phyloP scores from a whole-genome alignment of 2,329 filamentous ascomycete species.

The Cercospora sp. region DNA sequence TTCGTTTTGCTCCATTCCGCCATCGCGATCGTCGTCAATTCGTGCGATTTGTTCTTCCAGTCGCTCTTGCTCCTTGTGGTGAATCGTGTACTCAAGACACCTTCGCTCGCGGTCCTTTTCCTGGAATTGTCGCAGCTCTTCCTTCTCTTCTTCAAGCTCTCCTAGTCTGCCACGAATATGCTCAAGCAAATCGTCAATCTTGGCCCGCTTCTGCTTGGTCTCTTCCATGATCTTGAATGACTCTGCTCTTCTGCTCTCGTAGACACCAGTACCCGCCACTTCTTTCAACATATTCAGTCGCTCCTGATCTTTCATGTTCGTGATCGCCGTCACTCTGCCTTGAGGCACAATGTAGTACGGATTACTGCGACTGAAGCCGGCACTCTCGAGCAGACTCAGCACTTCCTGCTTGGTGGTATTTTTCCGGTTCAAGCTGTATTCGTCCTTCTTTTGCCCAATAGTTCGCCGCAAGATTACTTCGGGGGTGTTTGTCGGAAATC shows the following conservation, averaged over 20 bases:
- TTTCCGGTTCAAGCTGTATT: conserved; percentile 96
- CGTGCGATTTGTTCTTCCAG: conserved; percentile 76
- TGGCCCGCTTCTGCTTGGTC: conserved; percentile 88
- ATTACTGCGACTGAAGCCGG: conserved; percentile 94
- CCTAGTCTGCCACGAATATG: conserved; percentile 87
- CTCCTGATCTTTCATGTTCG: conserved; percentile 97
- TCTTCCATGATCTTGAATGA: conserved; percentile 96
- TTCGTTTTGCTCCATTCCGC: conserved; percentile 65
- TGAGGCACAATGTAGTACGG: conserved; percentile 99
- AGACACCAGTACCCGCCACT: conserved; percentile 96
- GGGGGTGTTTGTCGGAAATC: conserved; percentile 88
- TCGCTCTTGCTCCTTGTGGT: conserved; percentile 82
- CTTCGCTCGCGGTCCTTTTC: conserved; percentile 90
- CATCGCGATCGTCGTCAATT: conserved; percentile 78
- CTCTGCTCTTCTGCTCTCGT: conserved; percentile 87
- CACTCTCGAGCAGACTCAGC: conserved; percentile 90
- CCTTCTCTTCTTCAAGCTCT: conserved; percentile 95
- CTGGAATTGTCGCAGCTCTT: conserved; percentile 89
- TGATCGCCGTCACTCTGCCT: conserved; percentile 90
- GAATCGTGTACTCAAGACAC: conserved; percentile 92
- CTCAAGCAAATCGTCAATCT: conserved; percentile 88
- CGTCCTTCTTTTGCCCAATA: conserved; percentile 96
- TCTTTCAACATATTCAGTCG: conserved; percentile 89
- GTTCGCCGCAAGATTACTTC: conserved; percentile 90
- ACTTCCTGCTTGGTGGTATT: conserved; percentile 94